Evolutionary conservation across 768 basidiomycete genomes (phyloP).

Genomic region (Kwoniella botswanensis): DNA sequence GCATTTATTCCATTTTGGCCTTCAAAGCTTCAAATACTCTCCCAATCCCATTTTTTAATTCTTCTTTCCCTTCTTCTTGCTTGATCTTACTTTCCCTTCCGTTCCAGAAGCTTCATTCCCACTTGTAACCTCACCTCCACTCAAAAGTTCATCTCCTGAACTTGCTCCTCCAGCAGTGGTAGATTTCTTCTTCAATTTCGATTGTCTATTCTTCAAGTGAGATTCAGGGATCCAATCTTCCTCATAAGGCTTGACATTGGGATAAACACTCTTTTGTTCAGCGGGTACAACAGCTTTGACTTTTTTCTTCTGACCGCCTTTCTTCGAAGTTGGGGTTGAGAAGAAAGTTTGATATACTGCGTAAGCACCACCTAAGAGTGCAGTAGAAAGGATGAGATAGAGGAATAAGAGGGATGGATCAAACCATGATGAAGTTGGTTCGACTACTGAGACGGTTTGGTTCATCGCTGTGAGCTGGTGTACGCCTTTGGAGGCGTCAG

Average conservation of each 20-base stretch:
- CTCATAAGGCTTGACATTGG: slow-evolving; percentile 56
- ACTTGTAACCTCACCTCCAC: slow-evolving; percentile 54
- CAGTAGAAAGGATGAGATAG: slow-evolving; percentile 53
- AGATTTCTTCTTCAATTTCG: slow-evolving; percentile 41
- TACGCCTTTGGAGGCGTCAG: slow-evolving; percentile 32
- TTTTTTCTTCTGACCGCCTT: slow-evolving; percentile 12
- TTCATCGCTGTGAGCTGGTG: slow-evolving; percentile 57
- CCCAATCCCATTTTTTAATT: background rate
- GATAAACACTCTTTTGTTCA: slow-evolving; percentile 43
- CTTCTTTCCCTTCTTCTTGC: slow-evolving; percentile 50
- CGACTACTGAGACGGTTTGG: slow-evolving; percentile 58
- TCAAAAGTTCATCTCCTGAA: slow-evolving; percentile 42
- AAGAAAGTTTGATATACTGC: slow-evolving; percentile 52
- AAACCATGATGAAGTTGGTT: slow-evolving; percentile 56
- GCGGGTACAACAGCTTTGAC: slow-evolving; percentile 46
- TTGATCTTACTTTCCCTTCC: slow-evolving; percentile 40
- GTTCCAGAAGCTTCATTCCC: slow-evolving; percentile 52
- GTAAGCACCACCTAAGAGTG: slow-evolving; percentile 48
- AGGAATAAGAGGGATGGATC: slow-evolving; percentile 58
- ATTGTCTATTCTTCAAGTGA: slow-evolving; percentile 46
- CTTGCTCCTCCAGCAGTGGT: slow-evolving; percentile 27
- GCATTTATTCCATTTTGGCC: background rate
- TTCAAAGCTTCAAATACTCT: no score
- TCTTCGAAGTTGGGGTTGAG: slow-evolving; percentile 12
- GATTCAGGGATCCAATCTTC: slow-evolving; percentile 60